These are phyloP conservation scores for Pleoardoris graminearum DNA, from an alignment of 2,329 filamentous ascomycete genomes.

Conservation along the genomic window DNA sequence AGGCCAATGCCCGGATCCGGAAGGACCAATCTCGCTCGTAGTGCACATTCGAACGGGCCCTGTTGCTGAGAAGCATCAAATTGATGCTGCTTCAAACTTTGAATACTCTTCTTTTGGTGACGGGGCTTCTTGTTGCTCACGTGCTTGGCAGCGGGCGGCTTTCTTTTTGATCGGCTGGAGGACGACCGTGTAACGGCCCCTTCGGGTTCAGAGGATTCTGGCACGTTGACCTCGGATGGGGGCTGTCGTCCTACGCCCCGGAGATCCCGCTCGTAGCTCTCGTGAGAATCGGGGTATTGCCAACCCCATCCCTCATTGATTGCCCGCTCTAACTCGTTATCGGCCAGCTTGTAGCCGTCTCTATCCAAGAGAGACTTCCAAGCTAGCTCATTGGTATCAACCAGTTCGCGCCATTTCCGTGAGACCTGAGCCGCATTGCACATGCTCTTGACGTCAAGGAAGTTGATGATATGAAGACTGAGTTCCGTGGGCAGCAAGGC, in stretches of 20 bases:
- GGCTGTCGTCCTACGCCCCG: slow-evolving; percentile 55
- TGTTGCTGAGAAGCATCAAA: slow-evolving; percentile 61
- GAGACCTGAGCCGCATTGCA: slow-evolving; percentile 92
- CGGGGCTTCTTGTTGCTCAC: slow-evolving; percentile 58
- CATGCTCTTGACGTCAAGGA: slow-evolving; percentile 82
- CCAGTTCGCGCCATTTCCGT: slow-evolving; percentile 86
- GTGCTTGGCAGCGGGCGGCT: slow-evolving; percentile 35
- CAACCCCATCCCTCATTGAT: slow-evolving; percentile 95
- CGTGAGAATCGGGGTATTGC: slow-evolving; percentile 79
- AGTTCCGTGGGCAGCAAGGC: slow-evolving; percentile 82
- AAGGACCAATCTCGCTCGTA: slow-evolving; percentile 78
- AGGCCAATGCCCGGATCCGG: slow-evolving; percentile 81
- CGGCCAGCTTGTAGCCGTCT: slow-evolving; percentile 77
- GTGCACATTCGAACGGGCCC: slow-evolving; percentile 84
- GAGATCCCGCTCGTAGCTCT: slow-evolving; percentile 80
- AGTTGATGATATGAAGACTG: slow-evolving; percentile 82
- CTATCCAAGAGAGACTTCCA: slow-evolving; percentile 92
- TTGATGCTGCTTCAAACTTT: slow-evolving; percentile 48
- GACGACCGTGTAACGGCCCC: slow-evolving; percentile 35
- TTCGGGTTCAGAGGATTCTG: slow-evolving; percentile 32
- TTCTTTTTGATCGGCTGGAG: slow-evolving; percentile 46
- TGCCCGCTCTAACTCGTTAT: slow-evolving; percentile 81
- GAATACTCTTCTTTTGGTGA: slow-evolving; percentile 52
- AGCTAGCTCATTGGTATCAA: slow-evolving; percentile 90
- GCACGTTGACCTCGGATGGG: slow-evolving; percentile 8